Base-by-base conservation (phyloP, 768 basidiomycete genomes). In the Lyophyllum atratum region DNA sequence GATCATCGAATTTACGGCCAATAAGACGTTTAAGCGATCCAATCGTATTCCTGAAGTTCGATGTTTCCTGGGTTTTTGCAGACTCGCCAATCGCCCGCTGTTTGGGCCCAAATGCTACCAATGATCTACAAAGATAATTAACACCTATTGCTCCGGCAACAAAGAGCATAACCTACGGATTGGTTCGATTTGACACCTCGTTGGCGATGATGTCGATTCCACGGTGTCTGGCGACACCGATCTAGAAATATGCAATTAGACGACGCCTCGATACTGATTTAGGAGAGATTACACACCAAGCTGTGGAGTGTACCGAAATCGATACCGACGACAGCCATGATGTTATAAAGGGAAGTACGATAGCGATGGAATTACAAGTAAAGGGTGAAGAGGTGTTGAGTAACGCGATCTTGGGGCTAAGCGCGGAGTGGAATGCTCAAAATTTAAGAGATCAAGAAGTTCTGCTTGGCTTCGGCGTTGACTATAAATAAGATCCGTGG, bases 151-250 rank as follows among this genome's bases (percentile, higher is more conserved):
- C 4, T 11, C 1, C 15, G 1, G 12, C 8, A 42, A 43, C 31
- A 25, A 25, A 39, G 11, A 54, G 19, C n/a, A n/a, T n/a, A 22
- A 84, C 93, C 68, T 60, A 98, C 94, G 96, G 96, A 24, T 95
- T 98, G 15, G 89, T 85, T 54, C 97, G 90, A 81, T 98, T 98
- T 15, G 95, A 98, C 59, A 95, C 94, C 72, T 99, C 96, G 74
- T 99, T 99, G 59, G 86, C 80, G 79, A 99, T 96, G 74, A 99
- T 95, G 82, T 99, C 96, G 79, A 99, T 96, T 64, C 96, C 96
- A 69, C 93, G 84, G 76, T 92, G 89, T 75, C 95, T 84, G 19
- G 95, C 95, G 62, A 96, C 95, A 78, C 95, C 95, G 71, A 98
- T 95, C 93, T 92, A 62, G 9, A 70, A 46, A 42, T 33, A 49